Conservation (phyloP, 768 basidiomycete species). For the Podaxis mareebaensis region DNA sequence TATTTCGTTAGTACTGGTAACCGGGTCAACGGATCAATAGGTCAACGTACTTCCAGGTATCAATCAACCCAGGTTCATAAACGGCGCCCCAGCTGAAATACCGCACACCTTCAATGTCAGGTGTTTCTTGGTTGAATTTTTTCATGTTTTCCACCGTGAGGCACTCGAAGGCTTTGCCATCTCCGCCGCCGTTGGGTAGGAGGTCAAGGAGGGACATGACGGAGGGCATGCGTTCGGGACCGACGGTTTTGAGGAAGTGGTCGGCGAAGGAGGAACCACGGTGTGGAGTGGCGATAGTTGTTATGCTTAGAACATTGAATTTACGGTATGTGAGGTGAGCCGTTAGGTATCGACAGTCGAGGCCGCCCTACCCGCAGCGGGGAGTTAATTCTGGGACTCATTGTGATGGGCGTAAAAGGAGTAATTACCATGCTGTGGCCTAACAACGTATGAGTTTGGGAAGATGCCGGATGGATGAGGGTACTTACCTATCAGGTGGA, state of each 20-base stretch:
- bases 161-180: conserved; percentile 90
- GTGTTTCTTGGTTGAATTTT: conserved; percentile 84
- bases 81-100: conserved; percentile 97
- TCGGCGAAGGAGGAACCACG: conserved; percentile 93
- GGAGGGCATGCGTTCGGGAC: conserved; percentile 63
- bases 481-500: conserved; percentile 79
- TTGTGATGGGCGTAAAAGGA: background rate
- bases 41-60: conserved; percentile 71
- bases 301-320: conserved; percentile 84
- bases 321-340: conserved; percentile 71
- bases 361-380: conserved; percentile 59
- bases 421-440: conserved; percentile 73
- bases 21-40: conserved; percentile 15
- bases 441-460: conserved; percentile 20
- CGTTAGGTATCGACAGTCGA: conserved; percentile 91
- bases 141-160: conserved; percentile 86
- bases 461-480: background rate
- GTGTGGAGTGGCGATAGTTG: conserved; percentile 95
- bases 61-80: conserved; percentile 86
- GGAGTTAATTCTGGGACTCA: background rate
- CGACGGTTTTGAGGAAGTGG: conserved; percentile 80
- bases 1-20: conserved; percentile 18
- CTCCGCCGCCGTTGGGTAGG: conserved; percentile 90
- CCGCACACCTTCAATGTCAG: conserved; percentile 72
- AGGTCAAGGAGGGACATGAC: conserved; percentile 77